phyloP scores from a whole-genome alignment of 805 yeast species.

The Ogataea siamensis region DNA sequence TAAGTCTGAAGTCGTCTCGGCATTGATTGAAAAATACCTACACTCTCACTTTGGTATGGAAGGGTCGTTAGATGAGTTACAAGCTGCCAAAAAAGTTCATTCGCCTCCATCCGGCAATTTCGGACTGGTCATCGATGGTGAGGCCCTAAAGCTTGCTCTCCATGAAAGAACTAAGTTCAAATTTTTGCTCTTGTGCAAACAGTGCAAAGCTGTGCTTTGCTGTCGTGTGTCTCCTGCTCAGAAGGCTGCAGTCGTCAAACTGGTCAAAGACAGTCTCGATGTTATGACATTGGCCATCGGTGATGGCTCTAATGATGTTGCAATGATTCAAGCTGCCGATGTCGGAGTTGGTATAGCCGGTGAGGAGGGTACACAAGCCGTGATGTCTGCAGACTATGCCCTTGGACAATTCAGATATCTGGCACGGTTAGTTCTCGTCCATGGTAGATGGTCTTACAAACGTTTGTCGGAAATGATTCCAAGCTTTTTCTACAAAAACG shows the following conservation, averaged over 20 bases:
- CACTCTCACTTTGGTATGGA: constrained; percentile 52
- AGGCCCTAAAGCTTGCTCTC: constrained; percentile 59
- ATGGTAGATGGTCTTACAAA: constrained; percentile 86
- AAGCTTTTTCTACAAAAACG: constrained; percentile 75
- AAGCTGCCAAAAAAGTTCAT: constrained; percentile 55
- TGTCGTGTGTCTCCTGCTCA: constrained; percentile 89
- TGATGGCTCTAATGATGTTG: constrained; percentile 87
- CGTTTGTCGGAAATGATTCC: constrained; percentile 84
- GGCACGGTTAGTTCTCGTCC: constrained; percentile 64
- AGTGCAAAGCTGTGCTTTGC: constrained; percentile 78
- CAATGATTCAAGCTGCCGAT: constrained; percentile 87
- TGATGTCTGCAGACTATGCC: constrained; percentile 85
- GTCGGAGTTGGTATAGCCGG: constrained; percentile 91
- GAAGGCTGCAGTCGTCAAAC: constrained; percentile 76
- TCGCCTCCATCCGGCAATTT: constrained; percentile 63
- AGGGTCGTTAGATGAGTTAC: constrained; percentile 59
- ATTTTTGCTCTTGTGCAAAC: constrained; percentile 70
- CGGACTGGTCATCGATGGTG: constrained; percentile 80
- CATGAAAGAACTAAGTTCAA: constrained; percentile 43
- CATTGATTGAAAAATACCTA: constrained; percentile 52
- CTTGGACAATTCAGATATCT: constrained; percentile 78
- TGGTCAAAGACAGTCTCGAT: constrained; percentile 69
- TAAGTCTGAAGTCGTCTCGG: constrained; percentile 39
- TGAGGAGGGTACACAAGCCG: constrained; percentile 89
- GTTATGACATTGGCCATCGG: constrained; percentile 89